Conservation (phyloP, 768 basidiomycete species). For the Boletus subparvulus region DNA sequence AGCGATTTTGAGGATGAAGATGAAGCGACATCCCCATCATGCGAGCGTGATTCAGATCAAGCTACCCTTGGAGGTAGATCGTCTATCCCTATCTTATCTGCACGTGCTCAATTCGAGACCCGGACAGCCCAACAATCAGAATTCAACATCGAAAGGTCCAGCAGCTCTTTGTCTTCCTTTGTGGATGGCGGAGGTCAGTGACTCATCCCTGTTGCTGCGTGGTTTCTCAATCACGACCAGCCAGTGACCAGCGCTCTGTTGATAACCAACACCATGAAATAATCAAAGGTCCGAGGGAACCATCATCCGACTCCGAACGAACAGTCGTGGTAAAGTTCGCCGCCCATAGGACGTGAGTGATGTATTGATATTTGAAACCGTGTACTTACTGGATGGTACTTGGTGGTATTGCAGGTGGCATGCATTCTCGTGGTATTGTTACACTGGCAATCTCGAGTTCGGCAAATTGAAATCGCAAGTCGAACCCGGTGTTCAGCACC, state of each 20-base stretch:
- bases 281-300: not conserved
- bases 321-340: slow-evolving; percentile 9
- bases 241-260: not conserved
- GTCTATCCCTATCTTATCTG: not conserved
- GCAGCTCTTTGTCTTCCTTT: slow-evolving; percentile 9
- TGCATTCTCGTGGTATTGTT: slow-evolving; percentile 28
- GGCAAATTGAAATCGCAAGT: slow-evolving; percentile 17
- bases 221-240: slow-evolving; percentile 12
- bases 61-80: slow-evolving; percentile 1
- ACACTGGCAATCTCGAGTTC: slow-evolving; percentile 22
- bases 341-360: slow-evolving; percentile 19
- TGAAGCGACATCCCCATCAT: not conserved
- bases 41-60: not conserved
- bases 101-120: not conserved
- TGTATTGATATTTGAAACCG: not conserved
- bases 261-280: slow-evolving; percentile 3
- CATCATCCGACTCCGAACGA: not conserved
- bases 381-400: not conserved
- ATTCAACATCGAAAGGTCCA: not conserved
- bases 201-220: not conserved
- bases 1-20: slow-evolving; percentile 29
- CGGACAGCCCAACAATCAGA: slow-evolving; percentile 9
- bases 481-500: not conserved
- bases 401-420: slow-evolving; percentile 16
- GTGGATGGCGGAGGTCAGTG: slow-evolving; percentile 11